Conservation (phyloP, 2,329 filamentous ascomycete genomes). For the Penicillium aurantiogriseum region DNA sequence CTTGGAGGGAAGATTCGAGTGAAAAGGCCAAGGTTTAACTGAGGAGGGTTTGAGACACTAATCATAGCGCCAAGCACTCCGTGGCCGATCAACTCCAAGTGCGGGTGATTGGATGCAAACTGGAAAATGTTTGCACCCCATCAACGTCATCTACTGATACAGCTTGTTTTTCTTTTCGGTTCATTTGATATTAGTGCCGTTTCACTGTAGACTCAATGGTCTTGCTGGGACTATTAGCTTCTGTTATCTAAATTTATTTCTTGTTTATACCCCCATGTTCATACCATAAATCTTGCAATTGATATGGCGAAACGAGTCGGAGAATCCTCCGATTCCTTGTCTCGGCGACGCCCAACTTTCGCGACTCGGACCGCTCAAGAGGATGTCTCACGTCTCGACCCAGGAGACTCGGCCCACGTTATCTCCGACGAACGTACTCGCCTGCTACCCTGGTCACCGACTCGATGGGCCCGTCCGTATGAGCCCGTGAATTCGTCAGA, state of each 20-base stretch:
- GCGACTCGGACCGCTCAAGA: conserved; percentile 40
- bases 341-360: conserved; percentile 41
- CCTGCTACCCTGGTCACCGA: conserved; percentile 24
- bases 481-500: conserved; percentile 24
- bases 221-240: background rate
- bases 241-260: background rate
- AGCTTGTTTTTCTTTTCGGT: background rate
- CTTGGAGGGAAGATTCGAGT: background rate
- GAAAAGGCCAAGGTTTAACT: conserved; percentile 1
- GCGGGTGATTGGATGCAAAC: conserved; percentile 29
- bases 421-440: conserved; percentile 25
- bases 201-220: conserved; percentile 1
- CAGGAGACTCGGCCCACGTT: conserved; percentile 27
- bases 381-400: conserved; percentile 38
- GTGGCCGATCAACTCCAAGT: conserved; percentile 16
- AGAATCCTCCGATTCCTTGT: conserved; percentile 27
- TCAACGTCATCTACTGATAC: conserved; percentile 13
- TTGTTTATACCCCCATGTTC: conserved; percentile 6
- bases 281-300: conserved; percentile 4
- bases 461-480: conserved; percentile 24
- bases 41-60: conserved; percentile 9
- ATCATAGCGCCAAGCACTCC: conserved; percentile 5
- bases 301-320: conserved; percentile 25
- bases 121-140: conserved; percentile 26
- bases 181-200: background rate